Base-by-base conservation (phyloP, 139 green algal genomes). In the Chlamydomonas incerta region DNA sequence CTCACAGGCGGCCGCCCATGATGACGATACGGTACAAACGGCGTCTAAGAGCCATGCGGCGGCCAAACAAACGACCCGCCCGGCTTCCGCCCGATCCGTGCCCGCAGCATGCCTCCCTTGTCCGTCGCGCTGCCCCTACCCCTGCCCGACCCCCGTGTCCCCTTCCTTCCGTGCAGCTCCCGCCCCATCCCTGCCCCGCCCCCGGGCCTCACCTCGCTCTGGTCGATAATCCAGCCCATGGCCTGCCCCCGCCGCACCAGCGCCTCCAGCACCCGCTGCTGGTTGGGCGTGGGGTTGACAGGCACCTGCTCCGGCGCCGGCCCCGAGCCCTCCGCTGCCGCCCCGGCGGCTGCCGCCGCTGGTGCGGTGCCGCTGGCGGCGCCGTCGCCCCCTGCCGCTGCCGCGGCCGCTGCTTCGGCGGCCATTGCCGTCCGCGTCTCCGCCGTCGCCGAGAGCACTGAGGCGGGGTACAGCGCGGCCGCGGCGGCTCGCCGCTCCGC, bases 151-250 rank as follows among this genome's bases (percentile, higher is more conserved):
- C n/a, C n/a, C n/a, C n/a, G n/a, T n/a, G n/a, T n/a, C n/a, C n/a
- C n/a, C n/a, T n/a, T n/a, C n/a, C n/a, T n/a, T n/a, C n/a, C n/a
- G n/a, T n/a, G n/a, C n/a, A n/a, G n/a, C n/a, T n/a, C n/a, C n/a
- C n/a, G n/a, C n/a, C n/a, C n/a, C n/a, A n/a, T n/a, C n/a, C n/a
- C n/a, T n/a, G n/a, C n/a, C n/a, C n/a, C n/a, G n/a, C n/a, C n/a
- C n/a, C n/a, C n/a, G n/a, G n/a, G n/a, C n/a, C 83, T 18, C 34
- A 93, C 90, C 85, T 95, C 93, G 17, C 50, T 67, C 11, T 82
- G 80, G 14, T 84, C 10, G 14, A 93, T 74, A 2, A 95, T 72
- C 93, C 93, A 95, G 13, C 93, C 90, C 23, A 87, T 88, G n/a
- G 66, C 79, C 57, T 83, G 73, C 21, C 92, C 92, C 35, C 80